phyloP scores from a whole-genome alignment of 139 green algal species.

The Dunaliella sp. region DNA sequence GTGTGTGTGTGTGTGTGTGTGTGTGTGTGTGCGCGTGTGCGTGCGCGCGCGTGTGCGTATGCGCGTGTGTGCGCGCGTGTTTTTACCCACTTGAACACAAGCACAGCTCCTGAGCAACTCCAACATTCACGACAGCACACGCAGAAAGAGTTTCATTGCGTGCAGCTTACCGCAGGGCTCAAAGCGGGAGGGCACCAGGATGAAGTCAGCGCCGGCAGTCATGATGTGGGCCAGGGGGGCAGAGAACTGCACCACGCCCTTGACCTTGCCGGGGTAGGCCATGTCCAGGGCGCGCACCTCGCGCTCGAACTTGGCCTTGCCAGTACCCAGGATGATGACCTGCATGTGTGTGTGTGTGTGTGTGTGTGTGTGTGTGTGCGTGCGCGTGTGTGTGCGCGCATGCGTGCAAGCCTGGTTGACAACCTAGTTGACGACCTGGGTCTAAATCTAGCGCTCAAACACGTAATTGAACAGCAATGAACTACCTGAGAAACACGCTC shows the following conservation, averaged over 20 bases:
- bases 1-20: background rate
- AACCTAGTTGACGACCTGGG: too few species aligned
- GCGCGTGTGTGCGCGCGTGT: too few species aligned
- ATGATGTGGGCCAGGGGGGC: slow-evolving; percentile 91
- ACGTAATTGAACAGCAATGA: too few species aligned
- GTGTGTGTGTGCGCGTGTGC: background rate
- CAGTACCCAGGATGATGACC: slow-evolving; percentile 92
- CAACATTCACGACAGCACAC: too few species aligned
- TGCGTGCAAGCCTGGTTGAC: too few species aligned
- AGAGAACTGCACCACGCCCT: slow-evolving; percentile 93
- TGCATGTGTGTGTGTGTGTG: slow-evolving; percentile 34
- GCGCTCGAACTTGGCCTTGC: slow-evolving; percentile 90
- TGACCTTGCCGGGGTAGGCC: slow-evolving; percentile 62
- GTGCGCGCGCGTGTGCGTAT: too few species aligned
- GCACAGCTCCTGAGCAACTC: too few species aligned
- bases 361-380: slow-evolving; percentile 9
- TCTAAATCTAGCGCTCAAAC: too few species aligned
- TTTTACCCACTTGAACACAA: too few species aligned
- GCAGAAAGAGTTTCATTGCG: too few species aligned
- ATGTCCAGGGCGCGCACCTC: slow-evolving; percentile 60
- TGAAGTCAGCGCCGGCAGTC: slow-evolving; percentile 94
- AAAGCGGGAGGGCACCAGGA: slow-evolving; percentile 96
- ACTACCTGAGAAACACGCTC: too few species aligned
- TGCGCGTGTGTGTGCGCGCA: too few species aligned
- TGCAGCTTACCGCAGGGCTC: slow-evolving; percentile 94